Evolutionary conservation across 2,329 filamentous ascomycete species (phyloP).

Genomic region (Pseudofabraea citricarpa): DNA sequence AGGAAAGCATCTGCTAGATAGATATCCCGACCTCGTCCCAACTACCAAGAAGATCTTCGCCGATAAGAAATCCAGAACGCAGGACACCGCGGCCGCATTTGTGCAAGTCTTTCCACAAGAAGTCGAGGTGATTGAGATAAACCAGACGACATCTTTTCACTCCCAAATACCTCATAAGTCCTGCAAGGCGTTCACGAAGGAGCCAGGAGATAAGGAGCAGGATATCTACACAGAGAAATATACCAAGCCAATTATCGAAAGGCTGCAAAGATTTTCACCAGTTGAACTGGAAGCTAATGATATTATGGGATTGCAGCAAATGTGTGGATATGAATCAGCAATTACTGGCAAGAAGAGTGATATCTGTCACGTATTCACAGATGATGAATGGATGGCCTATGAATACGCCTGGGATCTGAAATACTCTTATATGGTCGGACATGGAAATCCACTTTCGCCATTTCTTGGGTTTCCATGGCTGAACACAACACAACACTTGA

Average conservation of each 20-base stretch:
- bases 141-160: slow-evolving; percentile 48
- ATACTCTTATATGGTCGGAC: slow-evolving; percentile 63
- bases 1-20: slow-evolving; percentile 20
- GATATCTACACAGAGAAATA: slow-evolving; percentile 45
- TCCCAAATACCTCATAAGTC: slow-evolving; percentile 40
- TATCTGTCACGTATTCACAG: slow-evolving; percentile 56
- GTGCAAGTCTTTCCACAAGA: slow-evolving; percentile 21
- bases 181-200: slow-evolving; percentile 49
- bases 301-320: slow-evolving; percentile 60
- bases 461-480: slow-evolving; percentile 62
- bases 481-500: slow-evolving; percentile 51
- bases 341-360: slow-evolving; percentile 54
- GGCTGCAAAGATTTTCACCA: slow-evolving; percentile 47
- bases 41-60: slow-evolving; percentile 25
- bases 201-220: slow-evolving; percentile 20
- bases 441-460: slow-evolving; percentile 53
- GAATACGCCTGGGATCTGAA: slow-evolving; percentile 61
- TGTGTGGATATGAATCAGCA: slow-evolving; percentile 63
- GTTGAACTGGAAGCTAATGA: slow-evolving; percentile 60
- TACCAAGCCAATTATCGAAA: slow-evolving; percentile 54
- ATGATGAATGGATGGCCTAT: slow-evolving; percentile 61
- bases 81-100: slow-evolving; percentile 25
- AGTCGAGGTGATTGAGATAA: slow-evolving; percentile 24
- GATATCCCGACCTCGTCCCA: slow-evolving; percentile 22
- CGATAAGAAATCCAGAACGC: slow-evolving; percentile 24